A percentile compares a stretch with the other conserved stretches of the same genome.
These are phyloP conservation scores for Trypanosoma lewisi DNA, from an alignment of 208 protist genomes.

Conservation along the genomic window DNA sequence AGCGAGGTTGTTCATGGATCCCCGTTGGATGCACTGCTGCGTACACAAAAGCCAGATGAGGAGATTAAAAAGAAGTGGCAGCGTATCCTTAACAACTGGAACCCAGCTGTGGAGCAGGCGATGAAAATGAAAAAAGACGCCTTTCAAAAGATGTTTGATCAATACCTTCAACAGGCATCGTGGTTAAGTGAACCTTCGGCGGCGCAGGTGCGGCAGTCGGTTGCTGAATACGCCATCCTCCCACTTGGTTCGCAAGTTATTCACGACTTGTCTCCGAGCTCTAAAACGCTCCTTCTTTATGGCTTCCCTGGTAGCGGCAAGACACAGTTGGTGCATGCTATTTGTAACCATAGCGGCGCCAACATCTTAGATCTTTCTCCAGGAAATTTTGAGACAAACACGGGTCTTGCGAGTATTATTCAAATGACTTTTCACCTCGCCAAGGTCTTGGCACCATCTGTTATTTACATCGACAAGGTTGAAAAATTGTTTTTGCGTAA, in stretches of 20 bases:
- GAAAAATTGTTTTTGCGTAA: conserved; percentile 84
- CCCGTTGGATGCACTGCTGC: conserved; percentile 46
- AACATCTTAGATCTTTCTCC: conserved; percentile 94
- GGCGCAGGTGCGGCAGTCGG: conserved; percentile 68
- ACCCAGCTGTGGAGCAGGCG: conserved; percentile 57
- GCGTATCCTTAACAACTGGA: conserved; percentile 78
- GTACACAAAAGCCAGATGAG: conserved; percentile 54
- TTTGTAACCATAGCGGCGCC: conserved; percentile 85
- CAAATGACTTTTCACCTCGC: conserved; percentile 91
- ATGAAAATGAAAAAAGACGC: conserved; percentile 79
- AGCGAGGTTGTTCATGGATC: conserved; percentile 53
- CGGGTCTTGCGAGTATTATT: conserved; percentile 77
- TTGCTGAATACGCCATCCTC: conserved; percentile 83
- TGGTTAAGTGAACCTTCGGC: conserved; percentile 78
- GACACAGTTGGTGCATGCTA: conserved; percentile 81
- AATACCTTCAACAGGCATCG: conserved; percentile 54
- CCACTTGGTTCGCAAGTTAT: conserved; percentile 89
- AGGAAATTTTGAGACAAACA: conserved; percentile 63
- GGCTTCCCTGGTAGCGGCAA: conserved; percentile 89
- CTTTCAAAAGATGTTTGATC: conserved; percentile 69
- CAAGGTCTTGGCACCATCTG: conserved; percentile 79
- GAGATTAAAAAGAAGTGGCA: conserved; percentile 88
- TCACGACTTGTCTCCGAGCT: conserved; percentile 79
- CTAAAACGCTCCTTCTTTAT: conserved; percentile 79
- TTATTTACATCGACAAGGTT: conserved; percentile 93